phyloP scores from a whole-genome alignment of 331 rosid genomes.

The Saraca asoca region DNA sequence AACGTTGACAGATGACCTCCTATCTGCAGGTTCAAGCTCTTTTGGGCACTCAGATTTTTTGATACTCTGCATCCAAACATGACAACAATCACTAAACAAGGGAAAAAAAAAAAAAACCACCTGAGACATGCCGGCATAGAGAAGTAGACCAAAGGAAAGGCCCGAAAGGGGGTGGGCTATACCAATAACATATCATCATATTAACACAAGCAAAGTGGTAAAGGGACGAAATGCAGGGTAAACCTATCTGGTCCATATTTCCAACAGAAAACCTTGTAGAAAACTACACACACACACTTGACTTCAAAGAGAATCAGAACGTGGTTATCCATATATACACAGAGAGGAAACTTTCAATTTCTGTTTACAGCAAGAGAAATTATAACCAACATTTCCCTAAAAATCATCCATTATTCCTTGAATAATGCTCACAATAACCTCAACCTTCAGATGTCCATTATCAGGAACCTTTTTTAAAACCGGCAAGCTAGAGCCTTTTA shows the following conservation, averaged over 20 bases:
- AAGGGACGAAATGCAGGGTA: neutral
- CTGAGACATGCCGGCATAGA: constrained; percentile 13
- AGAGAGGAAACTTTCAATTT: constrained; percentile 12
- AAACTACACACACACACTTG: constrained; percentile 14
- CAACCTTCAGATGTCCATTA: constrained; percentile 32
- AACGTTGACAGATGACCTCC: constrained; percentile 74
- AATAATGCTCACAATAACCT: constrained; percentile 8
- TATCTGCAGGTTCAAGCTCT: constrained; percentile 89
- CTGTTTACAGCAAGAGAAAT: constrained; percentile 9
- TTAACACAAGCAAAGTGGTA: no score
- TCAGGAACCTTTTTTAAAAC: neutral
- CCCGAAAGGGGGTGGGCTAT: no score
- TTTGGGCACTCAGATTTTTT: constrained; percentile 85
- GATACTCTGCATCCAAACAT: constrained; percentile 69
- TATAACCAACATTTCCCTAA: neutral
- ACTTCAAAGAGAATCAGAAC: neutral
- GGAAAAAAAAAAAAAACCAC: neutral
- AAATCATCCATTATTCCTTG: constrained; percentile 13
- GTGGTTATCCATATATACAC: neutral
- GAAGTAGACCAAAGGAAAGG: neutral
- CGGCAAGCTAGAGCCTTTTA: constrained; percentile 1
- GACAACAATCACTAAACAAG: constrained; percentile 22
- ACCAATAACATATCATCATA: no score
- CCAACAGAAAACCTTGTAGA: neutral
- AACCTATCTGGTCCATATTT: no score